Base-by-base conservation (phyloP, 164 flowering plant species). In the Magnolia kwangsiensis region DNA sequence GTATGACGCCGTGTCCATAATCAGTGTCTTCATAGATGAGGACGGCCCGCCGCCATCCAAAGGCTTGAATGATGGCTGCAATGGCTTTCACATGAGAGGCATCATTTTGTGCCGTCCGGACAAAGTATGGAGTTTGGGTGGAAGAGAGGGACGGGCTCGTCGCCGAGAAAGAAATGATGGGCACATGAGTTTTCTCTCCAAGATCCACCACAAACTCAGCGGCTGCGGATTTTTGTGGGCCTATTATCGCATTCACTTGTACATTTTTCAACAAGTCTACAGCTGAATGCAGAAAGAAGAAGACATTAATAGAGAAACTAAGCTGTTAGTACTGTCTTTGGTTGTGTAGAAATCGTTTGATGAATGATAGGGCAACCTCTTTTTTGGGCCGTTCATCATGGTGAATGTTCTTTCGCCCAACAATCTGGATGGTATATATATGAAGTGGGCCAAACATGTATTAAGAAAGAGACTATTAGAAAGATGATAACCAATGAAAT, bases 81-180 rank as follows among this genome's bases (percentile, higher is more conserved):
- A 81, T 76, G 37, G 81, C 75, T 50, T 73, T 70, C 5, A 74
- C 79, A 50, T 75, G 81, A 31, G 77, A 29, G 1, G 77, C 75
- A 50, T 81, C 83, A 18, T 51, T 51, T 10, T 18, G 79, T 3
- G 79, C 61, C 8, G 81, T 59, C 23, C 76, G 76, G 19, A 81
- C 23, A 11, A 81, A 81, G 51, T 76, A 81, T 65, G 79, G 85
- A 72, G 29, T 49, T 69, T 50, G 63, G 29, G 19, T 76, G 24
- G 78, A 51, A 11, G 82, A 80, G 58, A 63, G 71, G 50, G 71
- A 67, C 50, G 83, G 83, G 51, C 78, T 78, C 4, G 80, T 75
- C 11, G 80, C 83, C 1, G 78, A 59, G 74, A 78, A 81, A 8
- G 83, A 81, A 51, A 78, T 27, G n/a, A 81, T 50, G 45, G 83